phyloP scores from a whole-genome alignment of 106 monocot species.

The Ottelia alismoides region DNA sequence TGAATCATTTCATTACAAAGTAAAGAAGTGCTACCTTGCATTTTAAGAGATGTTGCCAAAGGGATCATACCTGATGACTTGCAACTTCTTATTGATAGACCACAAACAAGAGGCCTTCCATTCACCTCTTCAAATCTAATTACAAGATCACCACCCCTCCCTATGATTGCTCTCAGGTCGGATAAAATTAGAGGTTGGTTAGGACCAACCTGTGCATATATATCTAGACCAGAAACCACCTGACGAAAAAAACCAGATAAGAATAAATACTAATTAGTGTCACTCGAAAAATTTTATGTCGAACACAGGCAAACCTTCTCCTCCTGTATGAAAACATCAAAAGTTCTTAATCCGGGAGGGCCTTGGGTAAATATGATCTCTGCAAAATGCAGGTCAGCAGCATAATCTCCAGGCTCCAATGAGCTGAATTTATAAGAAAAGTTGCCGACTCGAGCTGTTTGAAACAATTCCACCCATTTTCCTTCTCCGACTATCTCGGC shows the following conservation, averaged over 20 bases:
- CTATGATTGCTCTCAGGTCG: constrained; percentile 24
- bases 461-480: constrained; percentile 19
- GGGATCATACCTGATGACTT: too few species aligned
- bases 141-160: constrained; percentile 11
- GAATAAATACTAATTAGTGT: neutral
- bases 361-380: constrained; percentile 37
- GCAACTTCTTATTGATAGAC: constrained; percentile 50
- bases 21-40: neutral
- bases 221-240: constrained; percentile 41
- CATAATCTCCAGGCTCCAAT: constrained; percentile 28
- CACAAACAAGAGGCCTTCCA: constrained; percentile 46
- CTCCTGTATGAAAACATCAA: constrained; percentile 51
- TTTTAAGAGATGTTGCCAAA: too few species aligned
- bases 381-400: constrained; percentile 39
- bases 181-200: constrained; percentile 40
- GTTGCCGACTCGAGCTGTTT: constrained; percentile 39
- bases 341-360: constrained; percentile 38
- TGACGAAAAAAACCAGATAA: constrained; percentile 10
- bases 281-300: neutral
- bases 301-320: constrained; percentile 30
- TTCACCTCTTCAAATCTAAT: constrained; percentile 42
- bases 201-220: constrained; percentile 32
- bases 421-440: constrained; percentile 29
- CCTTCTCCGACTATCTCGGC: constrained; percentile 24
- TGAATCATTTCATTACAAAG: neutral